Conservation (phyloP, 148 eudicot genomes). For the Silene conica region DNA sequence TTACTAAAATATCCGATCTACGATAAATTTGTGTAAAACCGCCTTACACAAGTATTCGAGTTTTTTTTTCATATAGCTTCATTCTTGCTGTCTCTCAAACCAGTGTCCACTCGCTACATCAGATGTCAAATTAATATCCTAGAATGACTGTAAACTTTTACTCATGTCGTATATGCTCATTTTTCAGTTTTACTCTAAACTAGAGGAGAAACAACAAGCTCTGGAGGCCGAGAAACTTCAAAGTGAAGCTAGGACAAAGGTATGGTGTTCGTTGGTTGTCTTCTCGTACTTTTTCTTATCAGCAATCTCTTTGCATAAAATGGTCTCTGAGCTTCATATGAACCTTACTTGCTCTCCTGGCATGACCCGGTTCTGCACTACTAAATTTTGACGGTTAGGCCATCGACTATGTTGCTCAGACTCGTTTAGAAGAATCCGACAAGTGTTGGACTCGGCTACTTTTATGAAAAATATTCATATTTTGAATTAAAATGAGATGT, state of each 20-base stretch:
- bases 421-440: too few species aligned
- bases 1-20: too few species aligned
- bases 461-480: too few species aligned
- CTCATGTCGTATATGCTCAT: constrained; percentile 1
- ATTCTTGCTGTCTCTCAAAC: background rate
- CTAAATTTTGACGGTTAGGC: background rate
- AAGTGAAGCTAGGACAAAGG: constrained; percentile 76
- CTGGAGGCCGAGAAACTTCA: constrained; percentile 77
- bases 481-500: too few species aligned
- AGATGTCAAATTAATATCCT: background rate
- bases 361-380: too few species aligned
- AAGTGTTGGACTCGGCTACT: too few species aligned
- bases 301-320: background rate
- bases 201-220: constrained; percentile 89
- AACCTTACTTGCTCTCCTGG: background rate
- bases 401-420: too few species aligned
- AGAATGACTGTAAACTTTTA: background rate
- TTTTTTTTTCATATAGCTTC: background rate
- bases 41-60: too few species aligned
- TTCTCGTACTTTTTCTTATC: background rate
- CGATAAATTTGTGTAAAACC: too few species aligned
- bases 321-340: background rate
- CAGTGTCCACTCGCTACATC: constrained; percentile 1
- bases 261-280: constrained; percentile 27
- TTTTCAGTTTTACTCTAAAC: constrained; percentile 56